phyloP scores from a whole-genome alignment of 179 eudicot species.

The Silene noctiflora region DNA sequence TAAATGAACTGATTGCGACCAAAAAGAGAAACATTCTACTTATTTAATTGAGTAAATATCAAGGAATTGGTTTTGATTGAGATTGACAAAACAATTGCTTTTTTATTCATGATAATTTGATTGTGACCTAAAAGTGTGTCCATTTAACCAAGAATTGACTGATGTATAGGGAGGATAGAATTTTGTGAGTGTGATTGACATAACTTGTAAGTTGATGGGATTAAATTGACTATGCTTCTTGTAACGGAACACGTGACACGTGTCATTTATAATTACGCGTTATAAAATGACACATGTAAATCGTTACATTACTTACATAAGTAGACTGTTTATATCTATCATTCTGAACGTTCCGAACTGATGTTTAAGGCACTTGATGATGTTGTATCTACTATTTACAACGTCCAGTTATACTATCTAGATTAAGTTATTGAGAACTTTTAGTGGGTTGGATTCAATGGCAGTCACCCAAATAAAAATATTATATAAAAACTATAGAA shows the following conservation, averaged over 20 bases:
- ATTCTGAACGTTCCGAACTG: too few species aligned
- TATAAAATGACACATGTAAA: too few species aligned
- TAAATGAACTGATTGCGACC: conserved; percentile 19
- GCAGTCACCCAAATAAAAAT: too few species aligned
- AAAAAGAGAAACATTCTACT: conserved; percentile 17
- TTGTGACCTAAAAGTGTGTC: not conserved
- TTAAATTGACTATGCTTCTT: not conserved
- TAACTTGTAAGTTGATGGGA: not conserved
- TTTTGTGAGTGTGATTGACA: not conserved
- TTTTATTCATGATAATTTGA: conserved; percentile 1
- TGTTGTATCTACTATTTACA: too few species aligned
- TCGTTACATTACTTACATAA: too few species aligned
- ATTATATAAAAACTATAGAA: too few species aligned
- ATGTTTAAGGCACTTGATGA: too few species aligned
- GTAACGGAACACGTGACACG: not conserved
- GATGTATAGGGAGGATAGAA: not conserved
- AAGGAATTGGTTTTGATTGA: conserved; percentile 1
- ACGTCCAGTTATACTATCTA: too few species aligned
- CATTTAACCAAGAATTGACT: not conserved
- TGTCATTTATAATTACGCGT: not conserved
- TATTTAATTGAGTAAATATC: conserved; percentile 10
- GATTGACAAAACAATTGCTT: conserved; percentile 20
- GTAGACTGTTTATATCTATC: too few species aligned
- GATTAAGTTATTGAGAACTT: too few species aligned
- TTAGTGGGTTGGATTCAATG: too few species aligned